Conservation (phyloP, 106 monocot genomes). For the Apostasia shenzhenica region DNA sequence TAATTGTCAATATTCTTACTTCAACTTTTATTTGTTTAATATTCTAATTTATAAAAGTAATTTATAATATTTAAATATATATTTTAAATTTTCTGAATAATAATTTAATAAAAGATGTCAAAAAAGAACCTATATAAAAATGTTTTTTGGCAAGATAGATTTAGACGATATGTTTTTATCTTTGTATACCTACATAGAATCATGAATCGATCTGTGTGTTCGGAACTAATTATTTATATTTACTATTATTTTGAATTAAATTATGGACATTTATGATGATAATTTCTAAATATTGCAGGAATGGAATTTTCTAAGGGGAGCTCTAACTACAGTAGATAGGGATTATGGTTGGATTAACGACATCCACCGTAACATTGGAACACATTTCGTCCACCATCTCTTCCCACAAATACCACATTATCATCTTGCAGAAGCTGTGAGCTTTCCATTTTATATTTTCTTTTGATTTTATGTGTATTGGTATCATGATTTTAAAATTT, state of each 20-base stretch:
- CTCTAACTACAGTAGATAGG: slow-evolving; percentile 44
- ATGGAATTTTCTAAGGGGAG: slow-evolving; percentile 58
- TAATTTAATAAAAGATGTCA: no score
- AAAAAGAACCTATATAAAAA: background rate
- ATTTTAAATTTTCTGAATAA: no score
- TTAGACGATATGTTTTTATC: background rate
- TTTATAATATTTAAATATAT: no score
- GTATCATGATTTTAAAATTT: no score
- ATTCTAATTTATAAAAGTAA: no score
- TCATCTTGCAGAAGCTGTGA: slow-evolving; percentile 53
- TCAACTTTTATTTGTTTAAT: no score
- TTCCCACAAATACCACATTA: slow-evolving; percentile 77
- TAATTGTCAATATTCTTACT: no score
- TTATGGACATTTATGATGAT: background rate
- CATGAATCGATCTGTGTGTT: no score
- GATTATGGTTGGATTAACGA: slow-evolving; percentile 66
- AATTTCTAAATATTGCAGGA: slow-evolving; percentile 20
- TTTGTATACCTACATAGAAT: no score
- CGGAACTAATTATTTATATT: no score
- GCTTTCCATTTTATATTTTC: background rate
- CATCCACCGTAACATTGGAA: slow-evolving; percentile 58
- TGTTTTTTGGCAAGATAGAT: background rate
- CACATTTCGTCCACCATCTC: slow-evolving; percentile 62
- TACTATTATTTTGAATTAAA: no score
- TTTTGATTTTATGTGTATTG: no score